Evolutionary conservation across 2,329 filamentous ascomycete genomes (phyloP).

Genomic region (Ceratocystis colombiana): DNA sequence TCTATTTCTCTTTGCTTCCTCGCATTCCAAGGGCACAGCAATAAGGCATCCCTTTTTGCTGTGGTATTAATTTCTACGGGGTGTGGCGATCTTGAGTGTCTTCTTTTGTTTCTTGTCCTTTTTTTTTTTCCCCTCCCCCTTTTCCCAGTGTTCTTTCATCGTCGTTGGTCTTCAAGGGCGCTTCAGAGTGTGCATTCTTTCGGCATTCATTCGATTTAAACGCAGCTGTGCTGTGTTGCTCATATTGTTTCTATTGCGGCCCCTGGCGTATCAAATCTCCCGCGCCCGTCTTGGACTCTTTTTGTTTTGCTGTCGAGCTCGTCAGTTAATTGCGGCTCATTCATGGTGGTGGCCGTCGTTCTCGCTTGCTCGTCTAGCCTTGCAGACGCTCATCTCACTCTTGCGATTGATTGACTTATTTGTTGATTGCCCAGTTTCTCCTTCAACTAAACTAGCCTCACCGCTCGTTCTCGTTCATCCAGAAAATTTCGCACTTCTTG

Average conservation of each 20-base stretch:
- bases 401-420: neutral
- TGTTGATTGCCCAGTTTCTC: neutral
- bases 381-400: conserved; percentile 9
- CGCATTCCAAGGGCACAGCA: neutral
- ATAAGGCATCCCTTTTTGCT: conserved; percentile 13
- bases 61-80: neutral
- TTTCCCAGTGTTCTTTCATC: neutral
- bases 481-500: too few relatives aligned
- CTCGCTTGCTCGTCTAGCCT: conserved; percentile 9
- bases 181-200: neutral
- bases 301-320: neutral
- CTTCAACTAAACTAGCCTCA: neutral
- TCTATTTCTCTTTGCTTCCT: conserved; percentile 2
- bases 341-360: neutral
- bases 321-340: neutral
- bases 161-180: neutral
- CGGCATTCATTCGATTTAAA: neutral
- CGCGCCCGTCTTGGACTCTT: neutral
- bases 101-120: neutral
- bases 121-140: neutral
- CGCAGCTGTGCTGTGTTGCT: conserved; percentile 11
- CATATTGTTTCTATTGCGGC: neutral
- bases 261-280: conserved; percentile 2
- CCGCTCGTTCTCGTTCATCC: too few relatives aligned
- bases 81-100: neutral